Percentiles rank a stretch among this genome's conserved stretches.
Conservation (phyloP, 192 early-diverging fungal genomes). For the Dispira simplex region DNA sequence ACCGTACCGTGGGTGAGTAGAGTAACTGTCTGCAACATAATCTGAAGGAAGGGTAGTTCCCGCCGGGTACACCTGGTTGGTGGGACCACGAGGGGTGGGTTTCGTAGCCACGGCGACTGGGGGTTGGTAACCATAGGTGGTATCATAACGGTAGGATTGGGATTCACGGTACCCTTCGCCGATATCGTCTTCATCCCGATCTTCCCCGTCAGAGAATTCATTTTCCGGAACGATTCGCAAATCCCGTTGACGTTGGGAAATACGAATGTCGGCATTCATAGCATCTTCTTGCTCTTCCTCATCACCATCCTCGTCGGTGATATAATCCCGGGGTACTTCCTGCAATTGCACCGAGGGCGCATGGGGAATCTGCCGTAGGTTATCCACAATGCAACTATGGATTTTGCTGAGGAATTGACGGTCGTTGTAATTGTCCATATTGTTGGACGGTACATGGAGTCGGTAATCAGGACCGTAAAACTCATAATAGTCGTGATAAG, state of each 20-base stretch:
- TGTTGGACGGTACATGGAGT: constrained; percentile 70
- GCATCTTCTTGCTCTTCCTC: constrained; percentile 8
- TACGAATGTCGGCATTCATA: constrained; percentile 8
- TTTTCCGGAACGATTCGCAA: constrained; percentile 1
- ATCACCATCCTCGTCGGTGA: background rate
- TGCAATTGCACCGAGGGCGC: constrained; percentile 92
- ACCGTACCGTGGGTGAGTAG: no score
- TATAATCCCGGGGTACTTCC: constrained; percentile 41
- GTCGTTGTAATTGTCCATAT: constrained; percentile 77
- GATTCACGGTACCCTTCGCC: background rate
- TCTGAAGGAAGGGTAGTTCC: no score
- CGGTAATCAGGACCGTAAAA: constrained; percentile 85
- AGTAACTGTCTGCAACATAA: no score
- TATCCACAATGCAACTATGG: constrained; percentile 36
- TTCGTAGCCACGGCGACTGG: background rate
- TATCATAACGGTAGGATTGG: background rate
- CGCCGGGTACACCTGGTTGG: no score
- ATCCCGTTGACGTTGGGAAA: constrained; percentile 11
- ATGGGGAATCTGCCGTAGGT: constrained; percentile 39
- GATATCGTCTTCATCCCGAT: background rate
- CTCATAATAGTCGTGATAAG: constrained; percentile 74
- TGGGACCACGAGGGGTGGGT: background rate
- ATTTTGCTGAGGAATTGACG: constrained; percentile 69
- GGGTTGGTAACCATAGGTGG: constrained; percentile 7
- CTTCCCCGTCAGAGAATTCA: constrained; percentile 8